A percentile compares a stretch with the other conserved stretches of the same genome.
Evolutionary conservation across 2,329 filamentous ascomycete species (phyloP).

Genomic region (Stagonosporopsis chrysanthemi): DNA sequence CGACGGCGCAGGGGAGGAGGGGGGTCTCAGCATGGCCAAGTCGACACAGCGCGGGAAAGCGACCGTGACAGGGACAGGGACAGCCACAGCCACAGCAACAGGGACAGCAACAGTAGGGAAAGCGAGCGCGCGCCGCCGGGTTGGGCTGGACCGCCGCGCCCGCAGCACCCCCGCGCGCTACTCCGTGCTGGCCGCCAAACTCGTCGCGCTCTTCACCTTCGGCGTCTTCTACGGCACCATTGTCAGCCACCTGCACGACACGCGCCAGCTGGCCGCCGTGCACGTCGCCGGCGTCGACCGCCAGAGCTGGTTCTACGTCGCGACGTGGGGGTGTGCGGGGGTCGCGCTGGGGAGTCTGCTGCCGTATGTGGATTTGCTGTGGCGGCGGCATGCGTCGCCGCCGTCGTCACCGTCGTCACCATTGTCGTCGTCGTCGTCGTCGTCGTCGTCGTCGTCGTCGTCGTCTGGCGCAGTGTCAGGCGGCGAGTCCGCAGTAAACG

Average conservation of each 20-base stretch:
- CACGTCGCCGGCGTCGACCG: constrained; percentile 65
- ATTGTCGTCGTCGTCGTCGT: too few relatives aligned
- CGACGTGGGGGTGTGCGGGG: constrained; percentile 82
- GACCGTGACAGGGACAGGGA: neutral
- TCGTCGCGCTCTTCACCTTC: constrained; percentile 74
- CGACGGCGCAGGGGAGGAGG: constrained; percentile 37
- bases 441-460: too few relatives aligned
- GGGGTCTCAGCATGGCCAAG: constrained; percentile 35
- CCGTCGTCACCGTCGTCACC: too few relatives aligned
- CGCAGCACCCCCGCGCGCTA: constrained; percentile 25
- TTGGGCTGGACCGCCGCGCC: neutral
- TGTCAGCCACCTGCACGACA: constrained; percentile 79
- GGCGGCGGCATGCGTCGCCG: constrained; percentile 67
- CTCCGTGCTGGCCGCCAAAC: constrained; percentile 66
- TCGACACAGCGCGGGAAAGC: constrained; percentile 21
- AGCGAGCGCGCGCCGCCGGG: too few relatives aligned
- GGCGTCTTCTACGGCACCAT: constrained; percentile 85
- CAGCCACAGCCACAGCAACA: too few relatives aligned
- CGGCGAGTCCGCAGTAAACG: neutral
- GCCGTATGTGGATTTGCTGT: constrained; percentile 83
- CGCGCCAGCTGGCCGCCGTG: constrained; percentile 69
- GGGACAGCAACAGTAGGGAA: too few relatives aligned
- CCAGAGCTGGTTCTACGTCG: constrained; percentile 71
- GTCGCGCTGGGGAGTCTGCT: constrained; percentile 79
- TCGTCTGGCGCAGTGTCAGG: too few relatives aligned